These are phyloP conservation scores for Lobulomyces angularis DNA, from an alignment of 192 early-diverging fungal species.

Conservation along the genomic window DNA sequence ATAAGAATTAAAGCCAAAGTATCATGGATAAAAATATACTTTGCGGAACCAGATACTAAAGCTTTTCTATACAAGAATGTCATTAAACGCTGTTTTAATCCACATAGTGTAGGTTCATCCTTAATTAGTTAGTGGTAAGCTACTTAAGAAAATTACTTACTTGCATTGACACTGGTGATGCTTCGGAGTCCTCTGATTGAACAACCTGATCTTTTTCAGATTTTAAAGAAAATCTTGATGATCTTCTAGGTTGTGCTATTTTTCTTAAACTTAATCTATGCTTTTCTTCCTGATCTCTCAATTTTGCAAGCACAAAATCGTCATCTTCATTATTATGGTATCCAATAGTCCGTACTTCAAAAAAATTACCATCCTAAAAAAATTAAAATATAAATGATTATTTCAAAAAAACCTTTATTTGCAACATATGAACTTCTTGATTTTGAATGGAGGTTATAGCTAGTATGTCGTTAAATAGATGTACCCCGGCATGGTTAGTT, in stretches of 20 bases:
- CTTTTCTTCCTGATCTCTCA: conserved; percentile 28
- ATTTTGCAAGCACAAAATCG: conserved; percentile 31
- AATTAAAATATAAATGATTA: not conserved
- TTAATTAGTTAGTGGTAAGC: not conserved
- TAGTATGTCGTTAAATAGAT: conserved; percentile 44
- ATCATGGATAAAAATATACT: conserved; percentile 2
- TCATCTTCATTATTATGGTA: conserved; percentile 56
- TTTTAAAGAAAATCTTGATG: conserved; percentile 4
- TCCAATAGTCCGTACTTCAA: conserved; percentile 45
- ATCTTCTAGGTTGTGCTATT: not conserved
- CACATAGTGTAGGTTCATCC: conserved; percentile 31
- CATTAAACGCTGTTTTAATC: conserved; percentile 59
- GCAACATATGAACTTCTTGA: conserved; percentile 52
- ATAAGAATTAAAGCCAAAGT: conserved; percentile 1
- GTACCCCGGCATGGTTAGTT: conserved; percentile 53
- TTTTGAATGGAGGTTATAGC: conserved; percentile 59
- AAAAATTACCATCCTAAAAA: conserved; percentile 36
- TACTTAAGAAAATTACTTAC: not conserved
- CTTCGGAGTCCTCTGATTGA: conserved; percentile 4
- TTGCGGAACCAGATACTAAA: conserved; percentile 22
- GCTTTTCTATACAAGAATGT: conserved; percentile 49
- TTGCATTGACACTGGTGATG: not conserved
- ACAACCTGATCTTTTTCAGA: conserved; percentile 10
- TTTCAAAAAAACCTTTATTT: conserved; percentile 35
- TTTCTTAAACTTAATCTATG: conserved; percentile 7